Evolutionary conservation across 768 basidiomycete species (phyloP).

Genomic region (Pleurotus pulmonarius): DNA sequence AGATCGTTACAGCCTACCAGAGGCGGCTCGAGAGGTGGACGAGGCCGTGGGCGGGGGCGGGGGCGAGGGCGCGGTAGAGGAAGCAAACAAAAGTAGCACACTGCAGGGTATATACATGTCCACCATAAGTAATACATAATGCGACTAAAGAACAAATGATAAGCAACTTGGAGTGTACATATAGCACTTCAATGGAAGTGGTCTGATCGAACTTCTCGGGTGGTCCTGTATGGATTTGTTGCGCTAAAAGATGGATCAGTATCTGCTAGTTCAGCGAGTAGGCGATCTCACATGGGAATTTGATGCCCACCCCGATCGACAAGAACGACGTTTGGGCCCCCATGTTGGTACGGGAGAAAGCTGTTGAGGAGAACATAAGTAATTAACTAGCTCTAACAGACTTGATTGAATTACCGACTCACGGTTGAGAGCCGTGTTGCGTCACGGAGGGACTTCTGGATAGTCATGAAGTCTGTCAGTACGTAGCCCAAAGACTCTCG

Average conservation of each 20-base stretch:
- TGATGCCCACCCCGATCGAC: conserved; percentile 22
- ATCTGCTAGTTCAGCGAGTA: not conserved
- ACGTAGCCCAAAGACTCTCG: too few relatives aligned
- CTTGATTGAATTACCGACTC: not conserved
- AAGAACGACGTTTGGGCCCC: not conserved
- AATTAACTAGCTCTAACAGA: not conserved
- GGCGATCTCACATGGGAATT: conserved; percentile 25
- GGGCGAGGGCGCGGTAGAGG: conserved; percentile 23
- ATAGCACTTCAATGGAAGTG: not conserved
- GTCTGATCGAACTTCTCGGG: not conserved
- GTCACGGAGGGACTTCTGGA: not conserved
- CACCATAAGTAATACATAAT: too few relatives aligned
- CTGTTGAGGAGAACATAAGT: not conserved
- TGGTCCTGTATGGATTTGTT: not conserved
- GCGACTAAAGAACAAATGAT: too few relatives aligned
- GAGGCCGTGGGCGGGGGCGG: conserved; percentile 19
- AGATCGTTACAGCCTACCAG: conserved; percentile 9
- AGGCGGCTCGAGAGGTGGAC: conserved; percentile 6
- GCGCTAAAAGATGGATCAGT: not conserved
- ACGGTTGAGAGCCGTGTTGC: not conserved
- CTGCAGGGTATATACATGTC: not conserved
- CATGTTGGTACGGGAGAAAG: not conserved
- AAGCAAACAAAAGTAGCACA: conserved; percentile 11
- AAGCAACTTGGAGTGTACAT: too few relatives aligned
- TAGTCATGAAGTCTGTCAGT: too few relatives aligned